Conservation (phyloP, 306 rosid genomes). For the Quercus variabilis region DNA sequence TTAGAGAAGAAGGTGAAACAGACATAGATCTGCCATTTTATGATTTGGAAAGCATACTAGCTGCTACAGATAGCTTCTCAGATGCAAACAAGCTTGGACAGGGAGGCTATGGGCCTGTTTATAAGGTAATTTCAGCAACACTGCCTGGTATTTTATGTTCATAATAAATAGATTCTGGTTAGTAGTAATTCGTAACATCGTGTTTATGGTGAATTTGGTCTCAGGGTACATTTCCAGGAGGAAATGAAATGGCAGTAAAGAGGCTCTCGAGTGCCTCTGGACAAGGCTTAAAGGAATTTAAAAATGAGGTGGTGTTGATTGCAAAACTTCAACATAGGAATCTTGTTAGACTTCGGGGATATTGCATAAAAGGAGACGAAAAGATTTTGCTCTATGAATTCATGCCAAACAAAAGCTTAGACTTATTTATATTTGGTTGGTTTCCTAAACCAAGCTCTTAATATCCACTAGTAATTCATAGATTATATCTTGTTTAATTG, state of each 20-base stretch:
- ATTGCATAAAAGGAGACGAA: constrained; percentile 37
- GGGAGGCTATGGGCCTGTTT: constrained; percentile 70
- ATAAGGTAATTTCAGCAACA: constrained; percentile 27
- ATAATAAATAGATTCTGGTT: not conserved
- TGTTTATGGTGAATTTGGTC: not conserved
- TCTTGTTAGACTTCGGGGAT: constrained; percentile 49
- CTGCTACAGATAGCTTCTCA: constrained; percentile 50
- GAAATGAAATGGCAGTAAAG: constrained; percentile 41
- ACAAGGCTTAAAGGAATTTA: constrained; percentile 50
- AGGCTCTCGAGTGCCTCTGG: constrained; percentile 45
- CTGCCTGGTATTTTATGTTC: not conserved
- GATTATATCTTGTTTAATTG: not conserved
- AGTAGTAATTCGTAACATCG: too few relatives aligned
- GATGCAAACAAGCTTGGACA: constrained; percentile 44
- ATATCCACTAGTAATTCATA: not conserved
- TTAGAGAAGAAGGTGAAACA: constrained; percentile 32
- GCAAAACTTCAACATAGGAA: constrained; percentile 57
- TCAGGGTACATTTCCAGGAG: constrained; percentile 38
- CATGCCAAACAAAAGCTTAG: constrained; percentile 51
- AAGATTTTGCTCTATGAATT: constrained; percentile 46
- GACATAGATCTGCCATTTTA: constrained; percentile 39
- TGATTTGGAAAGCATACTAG: constrained; percentile 23
- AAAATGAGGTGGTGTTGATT: constrained; percentile 37
- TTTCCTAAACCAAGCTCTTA: not conserved
- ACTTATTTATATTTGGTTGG: constrained; percentile 49